Conservation (phyloP, 108 stramenopile species). For the Skeletonema potamos region DNA sequence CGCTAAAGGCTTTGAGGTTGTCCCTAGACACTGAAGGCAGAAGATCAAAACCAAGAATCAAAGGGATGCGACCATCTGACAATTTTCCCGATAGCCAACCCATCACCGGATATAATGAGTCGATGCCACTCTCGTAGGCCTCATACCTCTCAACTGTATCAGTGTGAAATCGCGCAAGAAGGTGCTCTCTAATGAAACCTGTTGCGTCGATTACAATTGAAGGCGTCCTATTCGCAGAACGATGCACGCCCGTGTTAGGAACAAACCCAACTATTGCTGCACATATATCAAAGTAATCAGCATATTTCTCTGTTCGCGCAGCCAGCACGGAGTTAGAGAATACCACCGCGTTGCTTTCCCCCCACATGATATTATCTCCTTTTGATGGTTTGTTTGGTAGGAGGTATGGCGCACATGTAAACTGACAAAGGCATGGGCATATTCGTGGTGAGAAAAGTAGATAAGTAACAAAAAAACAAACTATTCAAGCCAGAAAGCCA, state of each 20-base stretch:
- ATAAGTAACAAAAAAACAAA: neutral
- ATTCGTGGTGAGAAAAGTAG: neutral
- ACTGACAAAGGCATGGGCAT: constrained; percentile 18
- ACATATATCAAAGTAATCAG: constrained; percentile 88
- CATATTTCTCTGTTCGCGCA: constrained; percentile 83
- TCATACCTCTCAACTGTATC: constrained; percentile 1
- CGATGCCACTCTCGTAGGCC: constrained; percentile 31
- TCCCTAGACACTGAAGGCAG: constrained; percentile 52
- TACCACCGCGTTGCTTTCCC: constrained; percentile 86
- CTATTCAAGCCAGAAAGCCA: neutral
- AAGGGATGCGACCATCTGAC: constrained; percentile 72
- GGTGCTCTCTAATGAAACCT: constrained; percentile 25
- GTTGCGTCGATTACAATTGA: constrained; percentile 58
- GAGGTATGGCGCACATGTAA: constrained; percentile 89
- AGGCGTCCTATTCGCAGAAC: constrained; percentile 55
- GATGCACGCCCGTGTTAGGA: constrained; percentile 61
- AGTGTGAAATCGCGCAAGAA: neutral
- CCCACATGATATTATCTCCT: constrained; percentile 70
- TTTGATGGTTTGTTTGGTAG: constrained; percentile 33
- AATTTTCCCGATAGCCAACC: constrained; percentile 76
- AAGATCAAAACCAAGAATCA: constrained; percentile 69
- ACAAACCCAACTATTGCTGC: constrained; percentile 73
- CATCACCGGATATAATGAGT: constrained; percentile 66
- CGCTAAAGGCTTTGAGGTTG: constrained; percentile 81
- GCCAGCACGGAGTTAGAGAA: constrained; percentile 79